A percentile compares a stretch with the other conserved stretches of the same genome.
Conservation (phyloP, 2,329 filamentous ascomycete genomes). For the Claviceps cyperi region DNA sequence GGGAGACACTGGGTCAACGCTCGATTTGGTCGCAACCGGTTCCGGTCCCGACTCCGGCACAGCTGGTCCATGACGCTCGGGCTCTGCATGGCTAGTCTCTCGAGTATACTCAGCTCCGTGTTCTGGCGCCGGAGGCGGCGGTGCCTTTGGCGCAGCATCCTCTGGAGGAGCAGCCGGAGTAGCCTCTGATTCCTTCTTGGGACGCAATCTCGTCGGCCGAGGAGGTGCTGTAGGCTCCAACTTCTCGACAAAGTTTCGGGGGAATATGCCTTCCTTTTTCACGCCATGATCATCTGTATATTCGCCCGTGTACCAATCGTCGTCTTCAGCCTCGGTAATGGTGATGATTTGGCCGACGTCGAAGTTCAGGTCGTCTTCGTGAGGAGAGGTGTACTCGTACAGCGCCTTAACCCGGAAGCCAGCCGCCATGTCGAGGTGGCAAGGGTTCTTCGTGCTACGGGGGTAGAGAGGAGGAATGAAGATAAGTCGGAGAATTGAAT, state of each 20-base stretch:
- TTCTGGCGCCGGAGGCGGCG: conserved; percentile 15
- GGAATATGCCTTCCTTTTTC: conserved; percentile 78
- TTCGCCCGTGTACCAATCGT: conserved; percentile 85
- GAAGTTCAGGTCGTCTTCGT: conserved; percentile 93
- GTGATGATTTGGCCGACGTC: conserved; percentile 76
- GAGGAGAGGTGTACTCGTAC: conserved; percentile 83
- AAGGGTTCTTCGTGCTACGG: conserved; percentile 1
- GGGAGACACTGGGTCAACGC: conserved; percentile 11
- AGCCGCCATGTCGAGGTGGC: conserved; percentile 45
- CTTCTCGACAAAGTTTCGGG: conserved; percentile 92
- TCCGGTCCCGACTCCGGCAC: conserved; percentile 13
- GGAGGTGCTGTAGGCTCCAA: conserved; percentile 86
- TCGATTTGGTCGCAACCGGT: conserved; percentile 16
- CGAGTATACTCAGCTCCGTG: conserved; percentile 22
- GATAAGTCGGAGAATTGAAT: conserved; percentile 2
- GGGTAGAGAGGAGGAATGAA: conserved; percentile 1
- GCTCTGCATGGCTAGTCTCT: conserved; percentile 17
- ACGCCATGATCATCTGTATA: conserved; percentile 63
- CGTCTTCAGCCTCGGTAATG: conserved; percentile 83
- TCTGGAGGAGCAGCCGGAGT: conserved; percentile 21
- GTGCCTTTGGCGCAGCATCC: conserved; percentile 19
- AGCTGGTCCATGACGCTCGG: conserved; percentile 20
- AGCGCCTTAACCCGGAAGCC: conserved; percentile 92
- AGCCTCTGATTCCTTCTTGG: conserved; percentile 41
- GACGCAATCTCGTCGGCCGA: conserved; percentile 60